Conservation (phyloP, 2,329 filamentous ascomycete species). For the Bipolaris sorokiniana region DNA sequence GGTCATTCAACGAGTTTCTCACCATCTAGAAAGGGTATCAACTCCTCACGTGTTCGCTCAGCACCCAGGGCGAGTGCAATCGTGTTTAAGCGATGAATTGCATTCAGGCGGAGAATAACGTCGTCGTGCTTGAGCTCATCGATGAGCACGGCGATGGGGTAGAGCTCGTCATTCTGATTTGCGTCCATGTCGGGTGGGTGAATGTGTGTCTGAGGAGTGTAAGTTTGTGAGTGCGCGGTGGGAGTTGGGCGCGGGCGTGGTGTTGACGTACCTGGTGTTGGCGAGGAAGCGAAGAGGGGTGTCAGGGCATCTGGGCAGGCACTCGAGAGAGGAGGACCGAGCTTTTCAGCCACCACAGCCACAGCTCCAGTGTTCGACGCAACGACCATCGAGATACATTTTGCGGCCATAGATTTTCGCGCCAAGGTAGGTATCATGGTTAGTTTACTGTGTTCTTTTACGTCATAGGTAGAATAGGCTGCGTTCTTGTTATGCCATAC, state of each 20-base stretch:
- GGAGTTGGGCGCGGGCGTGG: slow-evolving; percentile 33
- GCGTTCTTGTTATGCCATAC: not conserved
- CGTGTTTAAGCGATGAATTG: slow-evolving; percentile 96
- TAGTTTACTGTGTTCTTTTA: not conserved
- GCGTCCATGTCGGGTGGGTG: slow-evolving; percentile 72
- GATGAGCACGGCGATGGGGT: slow-evolving; percentile 99
- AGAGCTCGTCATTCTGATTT: slow-evolving; percentile 96
- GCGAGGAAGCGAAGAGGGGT: slow-evolving; percentile 37
- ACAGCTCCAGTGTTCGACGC: not conserved
- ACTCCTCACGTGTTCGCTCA: slow-evolving; percentile 95
- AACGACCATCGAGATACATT: not conserved
- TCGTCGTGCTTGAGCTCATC: slow-evolving; percentile 99
- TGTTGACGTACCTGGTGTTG: slow-evolving; percentile 48
- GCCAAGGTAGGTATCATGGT: not conserved
- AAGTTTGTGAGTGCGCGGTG: slow-evolving; percentile 33
- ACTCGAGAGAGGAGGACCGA: slow-evolving; percentile 20
- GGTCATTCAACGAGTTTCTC: slow-evolving; percentile 53
- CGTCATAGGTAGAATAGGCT: not conserved
- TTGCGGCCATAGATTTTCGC: not conserved
- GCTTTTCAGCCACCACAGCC: slow-evolving; percentile 17
- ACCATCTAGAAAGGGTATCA: slow-evolving; percentile 99
- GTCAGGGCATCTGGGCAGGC: slow-evolving; percentile 28
- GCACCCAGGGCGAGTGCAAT: slow-evolving; percentile 95
- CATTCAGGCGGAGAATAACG: slow-evolving; percentile 95
- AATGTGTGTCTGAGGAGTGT: slow-evolving; percentile 27